These are phyloP conservation scores for Russula earlei DNA, from an alignment of 768 basidiomycete species.

Conservation along the genomic window DNA sequence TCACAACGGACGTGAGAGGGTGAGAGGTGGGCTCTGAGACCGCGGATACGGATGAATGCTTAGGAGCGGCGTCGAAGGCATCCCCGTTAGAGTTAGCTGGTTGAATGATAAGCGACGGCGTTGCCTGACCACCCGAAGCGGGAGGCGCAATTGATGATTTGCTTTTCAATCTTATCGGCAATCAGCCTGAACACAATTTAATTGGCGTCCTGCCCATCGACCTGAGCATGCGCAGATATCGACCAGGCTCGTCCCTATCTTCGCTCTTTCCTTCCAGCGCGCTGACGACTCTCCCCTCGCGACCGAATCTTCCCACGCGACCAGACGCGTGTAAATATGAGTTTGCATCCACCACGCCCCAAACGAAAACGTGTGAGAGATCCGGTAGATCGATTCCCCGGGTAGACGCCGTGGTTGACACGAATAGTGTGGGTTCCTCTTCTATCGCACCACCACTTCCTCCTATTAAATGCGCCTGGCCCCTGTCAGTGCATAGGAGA, in stretches of 20 bases:
- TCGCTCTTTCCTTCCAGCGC: constrained; percentile 37
- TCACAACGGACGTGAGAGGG: not conserved
- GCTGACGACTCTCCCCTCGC: constrained; percentile 55
- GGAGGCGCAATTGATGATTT: not conserved
- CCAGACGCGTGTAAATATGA: constrained; percentile 64
- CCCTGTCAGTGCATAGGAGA: constrained; percentile 35
- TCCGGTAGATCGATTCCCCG: constrained; percentile 67
- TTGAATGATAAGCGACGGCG: not conserved
- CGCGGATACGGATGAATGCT: not conserved
- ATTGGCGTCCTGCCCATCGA: not conserved
- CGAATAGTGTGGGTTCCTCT: constrained; percentile 53
- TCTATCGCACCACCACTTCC: constrained; percentile 27
- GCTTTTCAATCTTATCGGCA: not conserved
- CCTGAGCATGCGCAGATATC: constrained; percentile 2
- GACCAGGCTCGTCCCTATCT: constrained; percentile 27
- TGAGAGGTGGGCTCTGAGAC: constrained; percentile 9
- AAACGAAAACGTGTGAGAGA: constrained; percentile 65
- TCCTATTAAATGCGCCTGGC: constrained; percentile 28
- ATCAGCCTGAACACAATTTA: not conserved
- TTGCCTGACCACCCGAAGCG: not conserved
- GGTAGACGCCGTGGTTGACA: constrained; percentile 58
- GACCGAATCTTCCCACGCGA: constrained; percentile 65
- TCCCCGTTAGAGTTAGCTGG: not conserved
- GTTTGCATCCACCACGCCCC: constrained; percentile 54
- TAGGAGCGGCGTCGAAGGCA: not conserved